phyloP scores from a whole-genome alignment of 192 early-diverging fungal genomes.

The Coemansia sp. region DNA sequence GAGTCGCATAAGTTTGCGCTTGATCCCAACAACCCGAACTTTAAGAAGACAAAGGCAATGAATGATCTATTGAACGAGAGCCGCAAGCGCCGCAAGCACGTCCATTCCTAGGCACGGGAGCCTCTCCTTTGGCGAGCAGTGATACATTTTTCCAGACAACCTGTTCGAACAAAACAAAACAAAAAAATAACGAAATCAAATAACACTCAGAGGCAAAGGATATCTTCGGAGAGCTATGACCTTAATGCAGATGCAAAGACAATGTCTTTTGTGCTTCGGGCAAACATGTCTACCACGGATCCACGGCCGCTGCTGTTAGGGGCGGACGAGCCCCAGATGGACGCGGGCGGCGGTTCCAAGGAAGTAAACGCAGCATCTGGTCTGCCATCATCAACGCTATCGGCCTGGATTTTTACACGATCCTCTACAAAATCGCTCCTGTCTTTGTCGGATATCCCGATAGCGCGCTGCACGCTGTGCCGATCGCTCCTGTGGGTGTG shows the following conservation, averaged over 20 bases:
- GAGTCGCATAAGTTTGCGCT: constrained; percentile 89
- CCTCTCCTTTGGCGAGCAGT: not conserved
- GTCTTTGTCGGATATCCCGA: not conserved
- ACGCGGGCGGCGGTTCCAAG: constrained; percentile 23
- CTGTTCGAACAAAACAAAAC: not conserved
- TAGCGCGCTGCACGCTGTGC: not conserved
- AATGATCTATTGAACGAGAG: constrained; percentile 39
- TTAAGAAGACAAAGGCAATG: constrained; percentile 57
- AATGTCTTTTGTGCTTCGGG: not conserved
- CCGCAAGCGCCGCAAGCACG: constrained; percentile 49
- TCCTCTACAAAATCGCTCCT: not conserved
- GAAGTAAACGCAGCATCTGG: constrained; percentile 10
- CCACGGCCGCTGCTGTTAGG: not conserved
- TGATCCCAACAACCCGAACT: constrained; percentile 92
- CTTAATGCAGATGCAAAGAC: constrained; percentile 1
- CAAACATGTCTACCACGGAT: not conserved
- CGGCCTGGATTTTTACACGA: not conserved
- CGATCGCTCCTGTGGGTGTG: not conserved
- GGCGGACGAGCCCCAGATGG: constrained; percentile 26
- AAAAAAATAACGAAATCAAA: constrained; percentile 2
- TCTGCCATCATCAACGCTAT: not conserved
- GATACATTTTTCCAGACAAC: not conserved
- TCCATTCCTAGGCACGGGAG: not conserved
- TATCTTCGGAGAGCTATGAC: not conserved
- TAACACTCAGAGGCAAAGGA: not conserved